phyloP scores from a whole-genome alignment of 768 basidiomycete genomes.

The Cyathus striatus region DNA sequence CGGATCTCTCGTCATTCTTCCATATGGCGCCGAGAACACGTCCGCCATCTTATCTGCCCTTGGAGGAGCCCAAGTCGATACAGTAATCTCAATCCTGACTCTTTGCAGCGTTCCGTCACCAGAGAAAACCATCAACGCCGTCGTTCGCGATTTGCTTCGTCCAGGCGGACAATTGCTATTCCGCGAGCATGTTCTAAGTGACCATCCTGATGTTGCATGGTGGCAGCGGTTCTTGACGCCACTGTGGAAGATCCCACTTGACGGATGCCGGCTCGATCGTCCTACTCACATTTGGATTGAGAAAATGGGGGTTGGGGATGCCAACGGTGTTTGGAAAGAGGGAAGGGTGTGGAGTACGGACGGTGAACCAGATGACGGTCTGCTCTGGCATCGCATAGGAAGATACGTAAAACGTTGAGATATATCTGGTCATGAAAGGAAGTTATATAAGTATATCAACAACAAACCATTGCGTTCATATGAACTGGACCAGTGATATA shows the following conservation, averaged over 20 bases:
- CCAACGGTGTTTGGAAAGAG: conserved; percentile 44
- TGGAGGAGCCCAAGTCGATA: conserved; percentile 39
- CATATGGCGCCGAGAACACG: conserved; percentile 60
- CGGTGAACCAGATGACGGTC: conserved; percentile 47
- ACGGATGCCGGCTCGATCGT: conserved; percentile 61
- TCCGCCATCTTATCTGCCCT: conserved; percentile 36
- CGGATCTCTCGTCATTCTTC: conserved; percentile 51
- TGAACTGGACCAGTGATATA: too few relatives aligned
- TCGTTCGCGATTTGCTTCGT: conserved; percentile 50
- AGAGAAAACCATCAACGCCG: conserved; percentile 34
- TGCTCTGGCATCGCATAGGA: conserved; percentile 61
- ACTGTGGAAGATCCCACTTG: conserved; percentile 53
- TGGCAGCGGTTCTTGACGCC: conserved; percentile 78
- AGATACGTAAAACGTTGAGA: conserved; percentile 56
- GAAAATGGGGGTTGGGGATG: conserved; percentile 18
- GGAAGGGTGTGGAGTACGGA: conserved; percentile 41
- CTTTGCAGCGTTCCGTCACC: conserved; percentile 64
- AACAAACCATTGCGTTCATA: too few relatives aligned
- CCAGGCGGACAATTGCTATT: conserved; percentile 63
- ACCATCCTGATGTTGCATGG: conserved; percentile 47
- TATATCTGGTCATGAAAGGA: too few relatives aligned
- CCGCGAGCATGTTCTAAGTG: conserved; percentile 67
- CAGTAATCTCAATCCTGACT: conserved; percentile 59
- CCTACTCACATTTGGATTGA: conserved; percentile 47
- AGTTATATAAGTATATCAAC: too few relatives aligned